A percentile compares a stretch with the other conserved stretches of the same genome.
Evolutionary conservation across 1,284 basidiomycete species (phyloP).

Genomic region (Moesziomyces parantarcticus): DNA sequence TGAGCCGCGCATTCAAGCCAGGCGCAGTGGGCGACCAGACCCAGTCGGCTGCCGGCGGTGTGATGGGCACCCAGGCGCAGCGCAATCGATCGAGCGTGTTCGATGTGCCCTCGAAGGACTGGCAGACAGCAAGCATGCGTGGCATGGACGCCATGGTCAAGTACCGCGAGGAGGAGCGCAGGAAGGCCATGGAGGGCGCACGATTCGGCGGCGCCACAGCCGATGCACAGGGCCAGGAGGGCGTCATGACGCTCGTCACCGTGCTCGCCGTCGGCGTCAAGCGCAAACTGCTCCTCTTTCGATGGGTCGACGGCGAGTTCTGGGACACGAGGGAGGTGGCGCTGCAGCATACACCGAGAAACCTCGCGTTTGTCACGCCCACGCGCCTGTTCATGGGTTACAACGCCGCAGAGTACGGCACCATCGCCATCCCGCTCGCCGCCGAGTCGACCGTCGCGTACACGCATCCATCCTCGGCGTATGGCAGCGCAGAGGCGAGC

Average conservation of each 20-base stretch:
- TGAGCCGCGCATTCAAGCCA: conserved; percentile 32
- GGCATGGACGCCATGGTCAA: conserved; percentile 53
- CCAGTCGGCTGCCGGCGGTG: conserved; percentile 5
- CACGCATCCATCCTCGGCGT: conserved; percentile 33
- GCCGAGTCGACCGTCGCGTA: conserved; percentile 47
- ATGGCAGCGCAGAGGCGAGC: conserved; percentile 12
- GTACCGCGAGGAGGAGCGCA: conserved; percentile 43
- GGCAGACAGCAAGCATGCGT: conserved; percentile 50
- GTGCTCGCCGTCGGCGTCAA: conserved; percentile 85
- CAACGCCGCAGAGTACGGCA: conserved; percentile 77
- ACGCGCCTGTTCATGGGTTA: conserved; percentile 80
- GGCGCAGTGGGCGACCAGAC: conserved; percentile 41
- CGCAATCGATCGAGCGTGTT: conserved; percentile 37
- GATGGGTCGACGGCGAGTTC: conserved; percentile 83
- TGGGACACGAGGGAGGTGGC: conserved; percentile 80
- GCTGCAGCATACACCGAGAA: conserved; percentile 85
- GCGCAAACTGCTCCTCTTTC: conserved; percentile 84
- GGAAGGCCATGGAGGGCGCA: conserved; percentile 48
- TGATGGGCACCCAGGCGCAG: conserved; percentile 7
- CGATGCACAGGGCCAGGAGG: conserved; percentile 34
- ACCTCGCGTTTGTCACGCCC: conserved; percentile 76
- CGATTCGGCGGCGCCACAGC: conserved; percentile 38
- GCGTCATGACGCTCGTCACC: conserved; percentile 71
- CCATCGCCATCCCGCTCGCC: conserved; percentile 74
- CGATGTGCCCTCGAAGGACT: conserved; percentile 31